phyloP scores from a whole-genome alignment of 139 green algal species.

The Nannochloris sp. region DNA sequence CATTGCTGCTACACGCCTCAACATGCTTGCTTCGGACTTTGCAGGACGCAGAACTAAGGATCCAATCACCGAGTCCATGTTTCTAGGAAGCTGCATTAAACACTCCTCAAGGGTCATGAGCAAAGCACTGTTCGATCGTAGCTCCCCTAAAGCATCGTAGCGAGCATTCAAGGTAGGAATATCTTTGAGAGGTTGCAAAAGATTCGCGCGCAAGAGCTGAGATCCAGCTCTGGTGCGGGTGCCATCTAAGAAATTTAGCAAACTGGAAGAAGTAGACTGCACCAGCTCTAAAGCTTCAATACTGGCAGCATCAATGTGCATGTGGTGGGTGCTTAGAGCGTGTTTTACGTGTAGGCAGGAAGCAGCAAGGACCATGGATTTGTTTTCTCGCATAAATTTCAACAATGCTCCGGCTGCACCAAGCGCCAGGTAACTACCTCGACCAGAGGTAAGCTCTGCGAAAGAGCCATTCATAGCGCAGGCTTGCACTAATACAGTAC shows the following conservation, averaged over 20 bases:
- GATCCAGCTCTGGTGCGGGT: conserved; percentile 45
- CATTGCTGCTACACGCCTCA: conserved; percentile 26
- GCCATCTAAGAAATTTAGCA: conserved; percentile 44
- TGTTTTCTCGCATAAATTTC: conserved; percentile 29
- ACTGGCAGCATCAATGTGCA: conserved; percentile 51
- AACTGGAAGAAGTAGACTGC: conserved; percentile 9
- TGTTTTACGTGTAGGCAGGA: conserved; percentile 23
- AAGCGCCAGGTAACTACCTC: conserved; percentile 42
- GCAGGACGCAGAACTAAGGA: conserved; percentile 15
- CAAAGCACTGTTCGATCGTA: conserved; percentile 23
- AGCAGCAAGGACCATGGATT: conserved; percentile 10
- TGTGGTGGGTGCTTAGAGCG: conserved; percentile 21
- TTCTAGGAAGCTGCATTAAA: conserved; percentile 33
- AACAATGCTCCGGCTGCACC: conserved; percentile 60
- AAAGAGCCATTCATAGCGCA: background rate
- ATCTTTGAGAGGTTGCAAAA: conserved; percentile 82
- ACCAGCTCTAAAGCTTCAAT: conserved; percentile 48
- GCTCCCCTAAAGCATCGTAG: conserved; percentile 43
- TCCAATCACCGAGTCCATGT: conserved; percentile 55
- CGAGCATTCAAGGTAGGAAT: conserved; percentile 59
- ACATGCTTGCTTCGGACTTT: conserved; percentile 4
- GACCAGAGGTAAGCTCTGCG: background rate
- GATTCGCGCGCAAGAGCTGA: conserved; percentile 63
- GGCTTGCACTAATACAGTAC: background rate
- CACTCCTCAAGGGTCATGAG: conserved; percentile 8